Evolutionary conservation across 768 basidiomycete genomes (phyloP).

Genomic region (Mycena capillaripes): DNA sequence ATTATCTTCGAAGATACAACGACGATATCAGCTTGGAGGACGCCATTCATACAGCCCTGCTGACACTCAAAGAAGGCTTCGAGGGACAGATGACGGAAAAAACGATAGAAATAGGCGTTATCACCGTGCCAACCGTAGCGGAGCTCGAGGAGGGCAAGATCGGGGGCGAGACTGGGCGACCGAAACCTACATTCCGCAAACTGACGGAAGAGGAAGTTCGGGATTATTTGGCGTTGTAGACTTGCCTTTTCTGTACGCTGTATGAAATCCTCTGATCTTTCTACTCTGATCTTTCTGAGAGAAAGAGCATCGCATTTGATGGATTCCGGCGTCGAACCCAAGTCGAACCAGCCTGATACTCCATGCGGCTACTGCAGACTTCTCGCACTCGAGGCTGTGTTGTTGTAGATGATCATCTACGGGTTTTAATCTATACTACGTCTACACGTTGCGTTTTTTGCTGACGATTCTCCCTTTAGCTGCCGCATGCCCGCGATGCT

Average conservation of each 20-base stretch:
- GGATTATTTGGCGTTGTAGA: constrained; percentile 91
- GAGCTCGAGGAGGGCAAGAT: constrained; percentile 81
- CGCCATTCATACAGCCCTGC: constrained; percentile 97
- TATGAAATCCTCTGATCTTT: constrained; percentile 40
- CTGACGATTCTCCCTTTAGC: constrained; percentile 8
- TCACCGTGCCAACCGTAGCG: constrained; percentile 86
- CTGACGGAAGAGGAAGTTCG: constrained; percentile 96
- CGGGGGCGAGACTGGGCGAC: constrained; percentile 75
- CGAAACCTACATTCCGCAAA: constrained; percentile 93
- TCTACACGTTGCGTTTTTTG: constrained; percentile 25
- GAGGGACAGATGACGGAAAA: constrained; percentile 99
- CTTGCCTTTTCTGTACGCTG: constrained; percentile 38
- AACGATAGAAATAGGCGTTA: constrained; percentile 98
- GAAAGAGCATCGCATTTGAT: constrained; percentile 34
- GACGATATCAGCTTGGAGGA: constrained; percentile 99
- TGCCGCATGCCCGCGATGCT: constrained; percentile 30
- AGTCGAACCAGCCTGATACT: constrained; percentile 13
- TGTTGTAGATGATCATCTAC: constrained; percentile 18
- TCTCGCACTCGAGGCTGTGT: constrained; percentile 29
- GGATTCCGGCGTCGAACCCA: background rate
- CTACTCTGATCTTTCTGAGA: constrained; percentile 26
- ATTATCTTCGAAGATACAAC: constrained; percentile 82
- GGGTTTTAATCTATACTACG: background rate
- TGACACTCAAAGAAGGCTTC: constrained; percentile 98
- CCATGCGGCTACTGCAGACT: constrained; percentile 19